A percentile compares a stretch with the other conserved stretches of the same genome.
Evolutionary conservation across 768 basidiomycete genomes (phyloP).

Genomic region (Collybiopsis confluens): DNA sequence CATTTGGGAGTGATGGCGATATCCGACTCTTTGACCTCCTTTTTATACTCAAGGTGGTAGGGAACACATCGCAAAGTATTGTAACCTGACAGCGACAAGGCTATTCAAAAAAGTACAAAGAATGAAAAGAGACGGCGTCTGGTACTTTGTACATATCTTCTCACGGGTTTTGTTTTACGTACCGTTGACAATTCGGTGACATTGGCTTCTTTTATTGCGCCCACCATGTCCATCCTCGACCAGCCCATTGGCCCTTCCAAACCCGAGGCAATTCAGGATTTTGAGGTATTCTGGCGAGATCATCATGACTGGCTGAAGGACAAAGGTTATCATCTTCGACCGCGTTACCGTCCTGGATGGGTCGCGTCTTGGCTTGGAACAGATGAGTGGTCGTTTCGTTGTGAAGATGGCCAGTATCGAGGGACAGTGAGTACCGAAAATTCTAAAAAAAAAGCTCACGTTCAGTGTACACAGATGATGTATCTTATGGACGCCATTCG

Average conservation of each 20-base stretch:
- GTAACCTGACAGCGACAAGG: too few relatives aligned
- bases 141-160: too few relatives aligned
- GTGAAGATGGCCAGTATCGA: slow-evolving; percentile 10
- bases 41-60: too few relatives aligned
- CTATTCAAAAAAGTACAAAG: too few relatives aligned
- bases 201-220: too few relatives aligned
- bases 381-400: neutral
- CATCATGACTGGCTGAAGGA: slow-evolving; percentile 25
- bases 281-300: slow-evolving; percentile 3
- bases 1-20: too few relatives aligned
- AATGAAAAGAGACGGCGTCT: too few relatives aligned
- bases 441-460: too few relatives aligned
- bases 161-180: too few relatives aligned
- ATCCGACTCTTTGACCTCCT: neutral
- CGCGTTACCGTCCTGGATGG: slow-evolving; percentile 29
- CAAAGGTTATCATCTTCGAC: slow-evolving; percentile 27
- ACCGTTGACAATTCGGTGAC: too few relatives aligned
- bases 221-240: neutral
- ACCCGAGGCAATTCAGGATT: neutral
- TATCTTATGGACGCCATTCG: slow-evolving; percentile 33
- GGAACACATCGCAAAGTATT: too few relatives aligned
- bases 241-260: neutral
- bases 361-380: slow-evolving; percentile 27
- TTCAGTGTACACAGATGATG: too few relatives aligned
- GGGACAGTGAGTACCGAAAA: neutral